These are phyloP conservation scores for Ogataea degrootiae DNA, from an alignment of 805 yeast genomes.

Conservation along the genomic window DNA sequence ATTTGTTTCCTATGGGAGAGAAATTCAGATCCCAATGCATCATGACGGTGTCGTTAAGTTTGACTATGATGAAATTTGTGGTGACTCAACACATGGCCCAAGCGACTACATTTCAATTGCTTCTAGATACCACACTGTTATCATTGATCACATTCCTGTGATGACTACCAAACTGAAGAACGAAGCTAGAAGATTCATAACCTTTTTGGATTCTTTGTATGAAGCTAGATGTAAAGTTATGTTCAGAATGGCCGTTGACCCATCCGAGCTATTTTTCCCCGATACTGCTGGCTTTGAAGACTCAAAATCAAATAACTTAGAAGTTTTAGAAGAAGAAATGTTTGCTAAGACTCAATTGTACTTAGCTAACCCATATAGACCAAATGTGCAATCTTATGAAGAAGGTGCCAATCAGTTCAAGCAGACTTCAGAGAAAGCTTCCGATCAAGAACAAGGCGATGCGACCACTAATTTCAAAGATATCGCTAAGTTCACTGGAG, in stretches of 20 bases:
- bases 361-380: conserved; percentile 59
- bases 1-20: conserved; percentile 54
- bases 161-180: conserved; percentile 53
- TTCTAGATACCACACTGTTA: conserved; percentile 50
- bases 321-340: conserved; percentile 65
- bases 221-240: conserved; percentile 62
- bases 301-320: conserved; percentile 21
- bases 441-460: conserved; percentile 1
- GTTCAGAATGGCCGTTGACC: conserved; percentile 43
- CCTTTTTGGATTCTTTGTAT: conserved; percentile 63
- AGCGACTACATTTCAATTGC: conserved; percentile 70
- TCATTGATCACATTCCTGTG: conserved; percentile 58
- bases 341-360: conserved; percentile 59
- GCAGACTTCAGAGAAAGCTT: conserved; percentile 28
- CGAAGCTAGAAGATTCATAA: conserved; percentile 65
- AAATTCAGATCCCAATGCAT: conserved; percentile 39
- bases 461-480: conserved; percentile 39
- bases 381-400: conserved; percentile 61
- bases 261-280: conserved; percentile 61
- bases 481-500: conserved; percentile 61
- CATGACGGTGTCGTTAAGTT: conserved; percentile 40
- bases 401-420: conserved; percentile 35
- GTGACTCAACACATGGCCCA: conserved; percentile 48
- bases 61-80: conserved; percentile 51
- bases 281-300: conserved; percentile 26